Percentiles rank a stretch among this genome's conserved stretches.
Conservation (phyloP, 495 filamentous ascomycete genomes). For the Aspergillus egyptiacus region DNA sequence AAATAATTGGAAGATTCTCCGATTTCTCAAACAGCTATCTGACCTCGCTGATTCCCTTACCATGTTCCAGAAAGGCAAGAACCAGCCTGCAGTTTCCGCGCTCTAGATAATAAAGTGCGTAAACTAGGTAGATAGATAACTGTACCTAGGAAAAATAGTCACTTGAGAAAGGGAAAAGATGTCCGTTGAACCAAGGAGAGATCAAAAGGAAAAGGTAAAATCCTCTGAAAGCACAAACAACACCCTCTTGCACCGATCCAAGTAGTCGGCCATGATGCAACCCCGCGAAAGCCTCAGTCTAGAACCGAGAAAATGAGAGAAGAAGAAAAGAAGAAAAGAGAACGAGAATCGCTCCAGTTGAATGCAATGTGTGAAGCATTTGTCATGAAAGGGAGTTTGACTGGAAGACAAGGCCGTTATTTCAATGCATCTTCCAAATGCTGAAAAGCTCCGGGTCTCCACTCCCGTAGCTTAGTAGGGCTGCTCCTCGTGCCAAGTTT, state of each 20-base stretch:
- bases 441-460: constrained; percentile 4
- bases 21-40: constrained; percentile 5
- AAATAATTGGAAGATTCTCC: constrained; percentile 1
- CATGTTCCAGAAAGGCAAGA: background rate
- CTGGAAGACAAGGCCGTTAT: background rate
- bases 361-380: constrained; percentile 12
- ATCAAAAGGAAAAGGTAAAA: background rate
- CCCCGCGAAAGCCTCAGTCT: constrained; percentile 16
- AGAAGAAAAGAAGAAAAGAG: constrained; percentile 5
- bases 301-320: background rate
- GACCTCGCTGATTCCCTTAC: background rate
- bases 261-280: constrained; percentile 18
- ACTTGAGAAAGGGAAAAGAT: constrained; percentile 5
- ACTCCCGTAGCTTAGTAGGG: background rate
- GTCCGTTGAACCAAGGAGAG: background rate
- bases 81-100: background rate
- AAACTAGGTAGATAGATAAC: constrained; percentile 1
- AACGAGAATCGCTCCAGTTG: constrained; percentile 3
- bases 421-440: constrained; percentile 3
- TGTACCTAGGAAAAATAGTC: constrained; percentile 6
- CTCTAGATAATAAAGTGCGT: constrained; percentile 3
- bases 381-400: background rate
- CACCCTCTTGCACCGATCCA: constrained; percentile 17
- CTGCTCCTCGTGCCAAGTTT: background rate
- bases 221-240: constrained; percentile 1